Evolutionary conservation across 164 flowering plant species (phyloP), one percentile per base, ranked within the genome.

Genomic region (Aristolochia contorta): DNA sequence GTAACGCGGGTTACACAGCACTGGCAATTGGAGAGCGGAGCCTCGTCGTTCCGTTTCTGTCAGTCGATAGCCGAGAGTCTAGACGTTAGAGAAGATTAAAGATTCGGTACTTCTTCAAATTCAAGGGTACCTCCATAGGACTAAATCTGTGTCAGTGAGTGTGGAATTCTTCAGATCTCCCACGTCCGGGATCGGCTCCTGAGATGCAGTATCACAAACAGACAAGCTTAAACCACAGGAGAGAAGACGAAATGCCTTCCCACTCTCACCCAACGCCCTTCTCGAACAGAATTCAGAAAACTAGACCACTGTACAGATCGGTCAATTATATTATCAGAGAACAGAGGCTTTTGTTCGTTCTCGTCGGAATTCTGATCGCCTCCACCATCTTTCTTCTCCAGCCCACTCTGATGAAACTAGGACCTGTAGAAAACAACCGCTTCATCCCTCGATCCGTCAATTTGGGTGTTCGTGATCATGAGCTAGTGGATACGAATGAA

Each of bases 381-480:
- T 84, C 92, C 63, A 74, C 92, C 0, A 86, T 91, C 77, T 86
- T 91, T 87, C 69, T 91, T 57, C 69, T 87, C 48, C 96, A 88
- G 51, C 97, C 94, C 25, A 73, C 69, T 46, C 61, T 88, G 15
- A 69, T 86, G 37, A 72, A 62, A 12, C 47, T 80, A 6, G 63
- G 62, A 33, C 73, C 81, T 6, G 5, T 75, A 19, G 79, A 80
- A 2, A 30, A 66, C 23, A 63, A 20, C 25, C 54, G 78, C 1
- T 4, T 55, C 15, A 43, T 71, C 1, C 63, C 71, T 61, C 6
- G 65, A 50, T 43, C 74, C 32, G n/a, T 52, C 6, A 15, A 63
- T 19, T 3, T 55, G 24, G 49, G 20, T 14, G 12, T 60, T 16
- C n/a, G 59, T 2, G 51, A 19, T 47, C 62, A 43, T n/a, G 69